Evolutionary conservation across 805 yeast species (phyloP), one percentile per base, ranked within the genome.

Genomic region (Wickerhamiella galacta): DNA sequence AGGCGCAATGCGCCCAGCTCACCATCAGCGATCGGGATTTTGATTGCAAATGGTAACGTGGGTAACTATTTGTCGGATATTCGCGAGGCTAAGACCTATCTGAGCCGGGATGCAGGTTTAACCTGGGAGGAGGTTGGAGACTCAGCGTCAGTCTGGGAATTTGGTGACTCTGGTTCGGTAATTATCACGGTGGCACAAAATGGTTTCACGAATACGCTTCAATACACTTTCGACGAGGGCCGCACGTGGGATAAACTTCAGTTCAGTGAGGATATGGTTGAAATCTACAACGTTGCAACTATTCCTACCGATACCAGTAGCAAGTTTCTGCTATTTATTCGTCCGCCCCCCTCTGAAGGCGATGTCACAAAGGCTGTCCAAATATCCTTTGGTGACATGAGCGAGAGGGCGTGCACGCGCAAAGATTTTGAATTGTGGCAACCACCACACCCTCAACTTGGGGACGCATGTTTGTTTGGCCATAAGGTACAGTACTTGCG

Each of bases 1-100:
- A 65, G 68, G 35, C 67, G 94, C 45, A 95, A 87, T 48, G 75
- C 93, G 0, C 80, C 61, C 44, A 77, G 93, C 0, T 83, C 96
- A 0, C 72, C 80, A 0, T 75, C 94, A 7, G 96, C 96, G 0
- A 64, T 76, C 14, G 98, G 98, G 1, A 57, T 83, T 57, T 56
- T 87, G 66, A 61, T 90, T 42, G 95, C 78, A n/a, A 70, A 78
- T n/a, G 98, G 98, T 20, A 83, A 78, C 49, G 94, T 82, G 32
- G 96, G 95, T 5, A 67, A 63, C 19, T 39, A 44, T 6, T 57
- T 87, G 33, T 57, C 54, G 4, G 55, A 68, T 6, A 52, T 56
- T 34, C 60, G 64, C 3, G 68, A 72, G 30, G 66, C 75, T 1
- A 61, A 76, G 2, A 80, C 95, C 0, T 90, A 68, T 48, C 55